Evolutionary conservation across 257 asterid genomes (phyloP).

Genomic region (Leonotis leonurus): DNA sequence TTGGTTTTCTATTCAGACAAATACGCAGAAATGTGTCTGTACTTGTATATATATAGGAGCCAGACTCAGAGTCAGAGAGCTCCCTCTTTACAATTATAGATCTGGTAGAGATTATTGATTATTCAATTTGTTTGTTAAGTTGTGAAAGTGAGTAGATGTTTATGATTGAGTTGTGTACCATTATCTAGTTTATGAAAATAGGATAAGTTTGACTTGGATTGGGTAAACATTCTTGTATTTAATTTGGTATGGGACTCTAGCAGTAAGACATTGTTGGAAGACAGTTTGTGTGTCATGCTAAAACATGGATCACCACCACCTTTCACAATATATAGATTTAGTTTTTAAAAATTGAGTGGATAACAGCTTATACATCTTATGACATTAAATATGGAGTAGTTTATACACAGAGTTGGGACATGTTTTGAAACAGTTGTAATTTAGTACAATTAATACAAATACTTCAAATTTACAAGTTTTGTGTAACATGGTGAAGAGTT

Average conservation of each 20-base stretch:
- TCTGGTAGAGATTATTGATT: not conserved
- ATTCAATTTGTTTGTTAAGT: not conserved
- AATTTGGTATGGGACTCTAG: not conserved
- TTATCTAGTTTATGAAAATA: not conserved
- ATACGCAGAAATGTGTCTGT: too few species aligned
- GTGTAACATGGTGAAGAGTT: too few species aligned
- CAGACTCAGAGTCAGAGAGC: not conserved
- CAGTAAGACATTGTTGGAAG: not conserved
- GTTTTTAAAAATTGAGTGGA: too few species aligned
- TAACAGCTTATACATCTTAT: too few species aligned
- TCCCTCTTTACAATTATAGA: not conserved
- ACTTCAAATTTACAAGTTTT: too few species aligned
- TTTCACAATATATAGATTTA: too few species aligned
- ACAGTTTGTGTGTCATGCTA: conserved; percentile 1
- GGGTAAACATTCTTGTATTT: not conserved
- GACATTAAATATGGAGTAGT: too few species aligned
- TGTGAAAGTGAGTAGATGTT: not conserved
- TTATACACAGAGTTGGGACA: too few species aligned
- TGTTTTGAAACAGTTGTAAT: too few species aligned
- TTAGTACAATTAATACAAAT: too few species aligned
- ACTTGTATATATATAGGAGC: not conserved
- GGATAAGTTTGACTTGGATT: conserved; percentile 4
- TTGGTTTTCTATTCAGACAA: too few species aligned
- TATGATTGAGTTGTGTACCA: conserved; percentile 13
- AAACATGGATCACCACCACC: conserved; percentile 14